Base-by-base conservation (phyloP, 2,329 filamentous ascomycete genomes). In the Pyrenophora teres region DNA sequence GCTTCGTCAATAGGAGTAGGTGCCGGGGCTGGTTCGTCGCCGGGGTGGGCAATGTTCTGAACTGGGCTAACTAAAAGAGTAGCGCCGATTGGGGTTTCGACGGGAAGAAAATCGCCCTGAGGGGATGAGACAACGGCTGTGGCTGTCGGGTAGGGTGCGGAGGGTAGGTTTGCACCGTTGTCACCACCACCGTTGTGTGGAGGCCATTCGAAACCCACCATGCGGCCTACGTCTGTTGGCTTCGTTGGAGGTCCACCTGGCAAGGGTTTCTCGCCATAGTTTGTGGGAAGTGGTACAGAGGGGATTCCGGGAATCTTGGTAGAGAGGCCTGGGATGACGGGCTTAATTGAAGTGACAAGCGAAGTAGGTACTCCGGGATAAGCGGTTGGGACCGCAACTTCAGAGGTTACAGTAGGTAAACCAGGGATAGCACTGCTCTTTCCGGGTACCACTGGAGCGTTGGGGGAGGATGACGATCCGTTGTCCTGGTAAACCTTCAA, bases 401-500 rank as follows among this genome's bases (percentile, higher is more conserved):
- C 33, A 45, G 43, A 56, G 46, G 50, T 40, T 31, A 13, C 50
- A 36, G 30, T 46, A 46, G 46, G 55, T 16, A 23, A 40, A 3
- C 43, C 27, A 16, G 55, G 60, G 16, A 52, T 47, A 15, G 42
- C 50, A 10, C 51, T 60, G 40, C 60, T 64, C 45, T 54, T 35
- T 10, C 38, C 39, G 4, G 61, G 56, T 2, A 40, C 44, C n/a
- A 51, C 40, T 9, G 63, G 52, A 32, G 52, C 36, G 18, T 48
- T 48, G 18, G 63, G 57, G 21, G 33, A 27, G 10, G 52, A 40
- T 10, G 52, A 40, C 7, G 60, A 37, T 2, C 63, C 64, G n/a
- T 68, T 61, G 21, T 69, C 59, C 48, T 69, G 59, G 57, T 75
- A 76, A 0, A 76, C 72, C 56, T 74, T 76, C 43, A 76, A 49